Evolutionary conservation across 495 filamentous ascomycete genomes (phyloP).

Genomic region (Sphaerosporella brunnea): DNA sequence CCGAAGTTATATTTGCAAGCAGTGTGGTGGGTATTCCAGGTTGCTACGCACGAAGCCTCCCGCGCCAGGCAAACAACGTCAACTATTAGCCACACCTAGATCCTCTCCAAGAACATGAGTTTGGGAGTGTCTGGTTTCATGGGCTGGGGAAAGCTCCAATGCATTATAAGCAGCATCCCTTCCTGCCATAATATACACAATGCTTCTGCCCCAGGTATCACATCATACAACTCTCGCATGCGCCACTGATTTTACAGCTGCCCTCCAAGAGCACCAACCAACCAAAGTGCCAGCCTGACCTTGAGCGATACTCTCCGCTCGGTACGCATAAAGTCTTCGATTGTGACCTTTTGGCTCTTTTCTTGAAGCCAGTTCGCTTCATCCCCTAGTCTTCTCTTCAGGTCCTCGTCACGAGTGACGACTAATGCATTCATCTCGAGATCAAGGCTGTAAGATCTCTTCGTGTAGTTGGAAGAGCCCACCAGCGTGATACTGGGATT

Average conservation of each 20-base stretch:
- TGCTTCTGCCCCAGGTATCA: too few species aligned
- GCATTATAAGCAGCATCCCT: too few species aligned
- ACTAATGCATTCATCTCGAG: slow-evolving; percentile 73
- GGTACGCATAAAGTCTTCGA: slow-evolving; percentile 57
- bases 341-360: slow-evolving; percentile 43
- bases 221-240: neutral
- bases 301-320: slow-evolving; percentile 72
- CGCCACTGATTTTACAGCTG: slow-evolving; percentile 14
- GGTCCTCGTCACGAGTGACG: slow-evolving; percentile 54
- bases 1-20: too few species aligned
- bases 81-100: too few species aligned
- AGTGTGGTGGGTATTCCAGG: too few species aligned
- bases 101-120: too few species aligned
- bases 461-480: slow-evolving; percentile 90
- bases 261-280: slow-evolving; percentile 28
- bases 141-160: too few species aligned
- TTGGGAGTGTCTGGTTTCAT: too few species aligned
- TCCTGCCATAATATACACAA: too few species aligned
- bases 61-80: too few species aligned
- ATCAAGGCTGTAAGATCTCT: slow-evolving; percentile 78
- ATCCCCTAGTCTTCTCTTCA: slow-evolving; percentile 54
- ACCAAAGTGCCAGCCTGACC: slow-evolving; percentile 81
- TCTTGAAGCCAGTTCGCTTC: slow-evolving; percentile 67
- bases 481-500: slow-evolving; percentile 64
- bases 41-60: too few species aligned